phyloP scores from a whole-genome alignment of 2,329 filamentous ascomycete species.

The Talaromyces sp. region DNA sequence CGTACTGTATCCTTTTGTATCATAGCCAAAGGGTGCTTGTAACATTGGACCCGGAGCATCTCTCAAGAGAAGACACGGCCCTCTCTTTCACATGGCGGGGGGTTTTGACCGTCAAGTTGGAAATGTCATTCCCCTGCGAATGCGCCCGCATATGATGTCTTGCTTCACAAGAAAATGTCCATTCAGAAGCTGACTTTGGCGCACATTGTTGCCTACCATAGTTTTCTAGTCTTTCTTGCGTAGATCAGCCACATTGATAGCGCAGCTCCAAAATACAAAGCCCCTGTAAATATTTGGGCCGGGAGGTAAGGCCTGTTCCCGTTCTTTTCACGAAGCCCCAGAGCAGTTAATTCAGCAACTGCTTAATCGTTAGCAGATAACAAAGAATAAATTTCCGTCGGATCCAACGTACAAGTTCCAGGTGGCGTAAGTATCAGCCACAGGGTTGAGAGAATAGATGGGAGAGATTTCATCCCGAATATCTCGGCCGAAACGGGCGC shows the following conservation, averaged over 20 bases:
- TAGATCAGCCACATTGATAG: constrained; percentile 2
- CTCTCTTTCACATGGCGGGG: too few relatives aligned
- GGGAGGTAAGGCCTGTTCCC: background rate
- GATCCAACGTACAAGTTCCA: background rate
- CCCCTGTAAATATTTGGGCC: background rate
- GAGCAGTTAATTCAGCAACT: background rate
- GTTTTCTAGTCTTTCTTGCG: background rate
- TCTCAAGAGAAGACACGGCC: too few relatives aligned
- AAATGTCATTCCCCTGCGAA: background rate
- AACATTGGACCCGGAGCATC: too few relatives aligned
- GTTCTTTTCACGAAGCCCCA: background rate
- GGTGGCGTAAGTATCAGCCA: constrained; percentile 3
- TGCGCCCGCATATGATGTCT: background rate
- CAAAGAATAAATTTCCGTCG: background rate
- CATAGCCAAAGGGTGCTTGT: too few relatives aligned
- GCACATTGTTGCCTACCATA: background rate
- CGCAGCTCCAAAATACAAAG: constrained; percentile 2
- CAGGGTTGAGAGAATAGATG: constrained; percentile 2
- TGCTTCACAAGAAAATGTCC: background rate
- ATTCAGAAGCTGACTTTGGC: background rate
- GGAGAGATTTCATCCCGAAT: constrained; percentile 1
- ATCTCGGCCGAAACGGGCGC: constrained; percentile 2
- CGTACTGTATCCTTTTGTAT: background rate
- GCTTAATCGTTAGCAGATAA: background rate
- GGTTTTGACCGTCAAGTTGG: background rate